A percentile compares a stretch with the other conserved stretches of the same genome.
These are phyloP conservation scores for Stachybotrys elegans DNA, from an alignment of 2,329 filamentous ascomycete genomes.

Conservation along the genomic window DNA sequence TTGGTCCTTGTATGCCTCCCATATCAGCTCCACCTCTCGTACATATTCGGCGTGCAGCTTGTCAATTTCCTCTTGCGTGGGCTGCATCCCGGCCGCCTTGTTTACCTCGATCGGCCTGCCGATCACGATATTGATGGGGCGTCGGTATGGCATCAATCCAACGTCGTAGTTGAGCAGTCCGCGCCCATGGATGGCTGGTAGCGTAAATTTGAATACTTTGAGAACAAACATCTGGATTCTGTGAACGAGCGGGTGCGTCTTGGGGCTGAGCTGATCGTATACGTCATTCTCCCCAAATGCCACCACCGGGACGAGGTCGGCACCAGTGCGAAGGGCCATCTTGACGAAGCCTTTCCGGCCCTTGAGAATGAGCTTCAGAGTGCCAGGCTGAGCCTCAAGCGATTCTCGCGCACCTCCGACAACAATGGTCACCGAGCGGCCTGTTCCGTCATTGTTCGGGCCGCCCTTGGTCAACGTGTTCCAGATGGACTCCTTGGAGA, in stretches of 20 bases:
- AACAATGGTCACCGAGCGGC: slow-evolving; percentile 94
- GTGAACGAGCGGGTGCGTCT: slow-evolving; percentile 73
- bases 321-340: slow-evolving; percentile 85
- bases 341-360: slow-evolving; percentile 91
- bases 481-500: slow-evolving; percentile 87
- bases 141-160: slow-evolving; percentile 88
- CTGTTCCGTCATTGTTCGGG: slow-evolving; percentile 74
- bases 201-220: slow-evolving; percentile 82
- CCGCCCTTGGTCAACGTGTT: slow-evolving; percentile 81
- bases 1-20: slow-evolving; percentile 72
- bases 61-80: slow-evolving; percentile 72
- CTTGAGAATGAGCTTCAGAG: slow-evolving; percentile 71
- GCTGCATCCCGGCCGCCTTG: slow-evolving; percentile 49
- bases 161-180: slow-evolving; percentile 98
- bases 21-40: slow-evolving; percentile 65
- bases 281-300: slow-evolving; percentile 94
- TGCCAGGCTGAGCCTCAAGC: slow-evolving; percentile 77
- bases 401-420: slow-evolving; percentile 90
- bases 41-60: slow-evolving; percentile 76
- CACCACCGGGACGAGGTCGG: slow-evolving; percentile 87
- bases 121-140: slow-evolving; percentile 83
- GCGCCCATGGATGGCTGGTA: slow-evolving; percentile 83
- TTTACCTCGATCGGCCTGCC: slow-evolving; percentile 73
- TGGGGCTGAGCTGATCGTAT: slow-evolving; percentile 81
- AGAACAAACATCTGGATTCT: slow-evolving; percentile 79